Evolutionary conservation across 148 eudicot species (phyloP).

Genomic region (Vaccinium macrocarpon): DNA sequence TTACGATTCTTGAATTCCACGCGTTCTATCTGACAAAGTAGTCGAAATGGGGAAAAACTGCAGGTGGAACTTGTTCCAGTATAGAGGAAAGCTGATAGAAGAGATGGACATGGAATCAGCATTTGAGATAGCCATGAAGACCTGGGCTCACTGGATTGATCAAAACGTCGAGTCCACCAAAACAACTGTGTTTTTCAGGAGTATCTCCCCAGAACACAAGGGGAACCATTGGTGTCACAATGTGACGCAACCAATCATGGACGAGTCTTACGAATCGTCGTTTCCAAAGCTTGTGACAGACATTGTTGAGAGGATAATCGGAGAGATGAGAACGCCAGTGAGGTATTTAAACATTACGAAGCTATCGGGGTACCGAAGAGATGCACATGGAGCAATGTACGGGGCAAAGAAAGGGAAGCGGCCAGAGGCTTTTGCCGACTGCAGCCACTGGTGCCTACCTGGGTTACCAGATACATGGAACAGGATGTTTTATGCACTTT

Average conservation of each 20-base stretch:
- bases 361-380: slow-evolving; percentile 43
- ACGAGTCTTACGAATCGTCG: slow-evolving; percentile 26
- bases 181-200: slow-evolving; percentile 41
- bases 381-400: slow-evolving; percentile 50
- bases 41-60: background rate
- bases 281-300: slow-evolving; percentile 34
- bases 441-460: slow-evolving; percentile 65
- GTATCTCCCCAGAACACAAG: slow-evolving; percentile 49
- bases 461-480: slow-evolving; percentile 58
- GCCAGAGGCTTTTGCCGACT: slow-evolving; percentile 25
- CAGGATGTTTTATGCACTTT: slow-evolving; percentile 35
- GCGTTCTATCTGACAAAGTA: background rate
- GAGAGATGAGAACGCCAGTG: slow-evolving; percentile 24
- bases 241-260: slow-evolving; percentile 33
- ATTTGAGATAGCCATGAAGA: slow-evolving; percentile 35
- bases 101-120: slow-evolving; percentile 40
- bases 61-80: slow-evolving; percentile 53
- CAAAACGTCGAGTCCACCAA: slow-evolving; percentile 33
- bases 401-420: slow-evolving; percentile 6
- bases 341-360: slow-evolving; percentile 48
- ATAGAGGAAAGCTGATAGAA: slow-evolving; percentile 23
- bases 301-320: slow-evolving; percentile 25
- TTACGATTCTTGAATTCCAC: background rate
- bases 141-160: slow-evolving; percentile 53
- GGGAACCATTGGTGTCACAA: slow-evolving; percentile 46